phyloP scores from a whole-genome alignment of 1,284 basidiomycete species.

The Leccinum proliferum region DNA sequence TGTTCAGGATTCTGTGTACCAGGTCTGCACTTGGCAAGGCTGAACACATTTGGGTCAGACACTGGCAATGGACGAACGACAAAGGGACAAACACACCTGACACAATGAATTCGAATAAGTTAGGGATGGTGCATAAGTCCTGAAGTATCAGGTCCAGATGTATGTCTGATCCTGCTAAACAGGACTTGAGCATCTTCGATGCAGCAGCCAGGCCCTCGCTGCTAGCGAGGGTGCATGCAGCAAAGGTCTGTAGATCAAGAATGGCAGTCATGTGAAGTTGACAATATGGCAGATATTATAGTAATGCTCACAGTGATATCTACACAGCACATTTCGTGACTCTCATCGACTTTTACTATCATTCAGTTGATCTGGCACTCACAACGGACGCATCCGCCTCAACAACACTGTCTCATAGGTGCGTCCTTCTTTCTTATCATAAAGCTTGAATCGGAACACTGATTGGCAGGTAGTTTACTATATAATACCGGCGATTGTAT shows the following conservation, averaged over 20 bases:
- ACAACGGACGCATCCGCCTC: too few species aligned
- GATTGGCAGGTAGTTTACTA: too few species aligned
- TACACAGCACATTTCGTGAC: too few species aligned
- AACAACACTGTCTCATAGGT: too few species aligned
- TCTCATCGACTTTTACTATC: too few species aligned
- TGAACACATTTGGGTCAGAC: constrained; percentile 7
- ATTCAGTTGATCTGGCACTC: too few species aligned
- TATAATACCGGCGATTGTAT: too few species aligned
- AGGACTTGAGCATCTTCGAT: constrained; percentile 20
- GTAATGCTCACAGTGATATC: neutral
- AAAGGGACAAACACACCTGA: constrained; percentile 16
- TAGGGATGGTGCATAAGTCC: constrained; percentile 23
- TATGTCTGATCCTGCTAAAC: constrained; percentile 22
- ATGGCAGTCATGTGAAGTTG: constrained; percentile 4
- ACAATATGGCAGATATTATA: neutral
- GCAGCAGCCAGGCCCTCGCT: constrained; percentile 15
- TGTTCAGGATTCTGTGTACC: constrained; percentile 14
- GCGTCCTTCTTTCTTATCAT: too few species aligned
- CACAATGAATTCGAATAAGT: constrained; percentile 26
- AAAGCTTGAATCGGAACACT: too few species aligned
- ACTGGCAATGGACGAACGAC: neutral
- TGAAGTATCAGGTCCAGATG: constrained; percentile 26
- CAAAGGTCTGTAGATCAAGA: constrained; percentile 15
- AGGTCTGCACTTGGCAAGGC: constrained; percentile 15
- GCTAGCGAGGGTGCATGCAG: constrained; percentile 12